A percentile compares a stretch with the other conserved stretches of the same genome.
These are phyloP conservation scores for Angomonas desouzai DNA, from an alignment of 208 protist species.

Conservation along the genomic window DNA sequence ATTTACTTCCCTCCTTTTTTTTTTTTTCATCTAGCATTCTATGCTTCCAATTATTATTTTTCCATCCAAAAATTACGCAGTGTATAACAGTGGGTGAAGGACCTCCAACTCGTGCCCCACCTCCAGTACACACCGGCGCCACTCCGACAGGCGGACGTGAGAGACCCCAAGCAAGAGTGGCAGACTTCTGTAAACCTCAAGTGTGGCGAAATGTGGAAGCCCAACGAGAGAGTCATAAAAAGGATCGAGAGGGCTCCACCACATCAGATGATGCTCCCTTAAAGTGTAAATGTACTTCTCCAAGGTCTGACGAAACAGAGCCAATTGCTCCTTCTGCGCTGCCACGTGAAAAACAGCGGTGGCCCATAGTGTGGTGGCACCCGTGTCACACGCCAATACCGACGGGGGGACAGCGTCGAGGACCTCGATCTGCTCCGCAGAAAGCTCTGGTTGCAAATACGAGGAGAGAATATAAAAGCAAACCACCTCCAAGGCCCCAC, in stretches of 20 bases:
- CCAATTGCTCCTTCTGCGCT: slow-evolving; percentile 13
- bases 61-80: slow-evolving; percentile 12
- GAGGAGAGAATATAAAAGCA: not conserved
- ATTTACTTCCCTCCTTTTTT: no score
- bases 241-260: slow-evolving; percentile 61
- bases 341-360: slow-evolving; percentile 19
- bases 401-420: slow-evolving; percentile 18
- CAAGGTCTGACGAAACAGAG: slow-evolving; percentile 24
- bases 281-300: slow-evolving; percentile 33
- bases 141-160: slow-evolving; percentile 23
- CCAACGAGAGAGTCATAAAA: slow-evolving; percentile 49
- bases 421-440: slow-evolving; percentile 2
- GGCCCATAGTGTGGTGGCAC: slow-evolving; percentile 18
- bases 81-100: slow-evolving; percentile 52
- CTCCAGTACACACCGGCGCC: slow-evolving; percentile 54
- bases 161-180: slow-evolving; percentile 39
- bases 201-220: slow-evolving; percentile 40
- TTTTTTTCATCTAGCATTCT: slow-evolving; percentile 1
- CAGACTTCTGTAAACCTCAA: slow-evolving; percentile 43
- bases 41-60: slow-evolving; percentile 1
- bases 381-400: slow-evolving; percentile 14
- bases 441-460: not conserved
- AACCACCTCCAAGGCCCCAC: not conserved
- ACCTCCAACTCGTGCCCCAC: slow-evolving; percentile 41
- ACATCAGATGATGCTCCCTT: slow-evolving; percentile 41